Conservation (phyloP, 1,139 yeast genomes). For the Suhomyces guaymorum region DNA sequence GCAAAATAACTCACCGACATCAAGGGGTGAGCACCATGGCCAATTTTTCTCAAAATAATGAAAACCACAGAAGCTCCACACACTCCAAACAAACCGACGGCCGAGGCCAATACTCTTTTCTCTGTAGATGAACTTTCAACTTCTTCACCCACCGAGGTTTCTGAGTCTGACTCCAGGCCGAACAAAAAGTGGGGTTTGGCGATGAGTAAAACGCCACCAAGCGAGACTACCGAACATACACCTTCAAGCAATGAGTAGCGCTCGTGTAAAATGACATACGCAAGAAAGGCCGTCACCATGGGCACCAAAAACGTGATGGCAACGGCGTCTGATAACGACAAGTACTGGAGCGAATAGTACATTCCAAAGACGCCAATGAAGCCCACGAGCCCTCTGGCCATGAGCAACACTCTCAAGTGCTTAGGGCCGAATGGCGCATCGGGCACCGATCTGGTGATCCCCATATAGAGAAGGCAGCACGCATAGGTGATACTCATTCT, state of each 20-base stretch:
- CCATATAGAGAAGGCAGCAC: constrained; percentile 59
- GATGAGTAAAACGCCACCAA: constrained; percentile 74
- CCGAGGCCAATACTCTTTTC: constrained; percentile 55
- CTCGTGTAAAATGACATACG: constrained; percentile 68
- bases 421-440: constrained; percentile 75
- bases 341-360: constrained; percentile 71
- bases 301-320: constrained; percentile 81
- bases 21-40: constrained; percentile 76
- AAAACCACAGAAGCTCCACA: constrained; percentile 71
- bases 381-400: constrained; percentile 72
- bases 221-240: constrained; percentile 64
- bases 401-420: constrained; percentile 52
- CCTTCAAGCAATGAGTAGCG: constrained; percentile 68
- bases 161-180: constrained; percentile 42
- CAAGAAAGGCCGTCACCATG: constrained; percentile 71
- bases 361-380: constrained; percentile 77
- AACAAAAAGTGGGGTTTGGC: constrained; percentile 81
- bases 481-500: constrained; percentile 73
- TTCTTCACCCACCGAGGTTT: constrained; percentile 30
- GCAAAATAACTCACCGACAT: constrained; percentile 79
- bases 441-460: constrained; percentile 47
- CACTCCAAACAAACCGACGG: constrained; percentile 68
- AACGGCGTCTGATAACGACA: constrained; percentile 74
- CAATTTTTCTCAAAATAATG: constrained; percentile 72
- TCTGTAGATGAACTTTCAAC: constrained; percentile 43